These are phyloP conservation scores for Saccharomycopsis crataegensis DNA, from an alignment of 1,139 yeast genomes.

Conservation along the genomic window DNA sequence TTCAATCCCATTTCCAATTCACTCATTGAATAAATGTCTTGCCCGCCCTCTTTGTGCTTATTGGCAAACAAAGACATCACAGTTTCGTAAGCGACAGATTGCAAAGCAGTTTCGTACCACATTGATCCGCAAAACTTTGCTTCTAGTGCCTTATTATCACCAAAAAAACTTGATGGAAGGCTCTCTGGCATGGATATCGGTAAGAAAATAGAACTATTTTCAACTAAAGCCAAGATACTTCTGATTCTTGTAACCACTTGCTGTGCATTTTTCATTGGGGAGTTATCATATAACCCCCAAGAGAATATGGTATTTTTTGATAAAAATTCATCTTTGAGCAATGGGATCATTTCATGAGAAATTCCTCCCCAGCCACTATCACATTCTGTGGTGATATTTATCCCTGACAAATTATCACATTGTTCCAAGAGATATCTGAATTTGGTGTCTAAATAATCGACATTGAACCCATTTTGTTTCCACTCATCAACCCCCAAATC, in stretches of 20 bases:
- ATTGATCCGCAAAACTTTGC: conserved; percentile 8
- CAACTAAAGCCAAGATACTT: conserved; percentile 38
- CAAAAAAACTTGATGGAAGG: conserved; percentile 20
- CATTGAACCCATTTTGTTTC: conserved; percentile 27
- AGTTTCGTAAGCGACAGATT: conserved; percentile 29
- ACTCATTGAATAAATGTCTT: conserved; percentile 18
- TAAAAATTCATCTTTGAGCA: conserved; percentile 56
- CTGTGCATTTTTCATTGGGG: background rate
- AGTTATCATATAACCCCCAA: conserved; percentile 40
- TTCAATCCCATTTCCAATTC: conserved; percentile 6
- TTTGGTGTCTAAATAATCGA: conserved; percentile 48
- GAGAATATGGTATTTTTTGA: conserved; percentile 54
- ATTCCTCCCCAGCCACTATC: conserved; percentile 88
- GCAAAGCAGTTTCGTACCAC: conserved; percentile 38
- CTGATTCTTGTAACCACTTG: conserved; percentile 38
- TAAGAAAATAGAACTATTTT: conserved; percentile 41
- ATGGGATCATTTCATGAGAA: conserved; percentile 42
- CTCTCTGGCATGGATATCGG: conserved; percentile 35
- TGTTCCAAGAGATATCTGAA: conserved; percentile 66
- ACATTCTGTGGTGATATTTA: conserved; percentile 58
- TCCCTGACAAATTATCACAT: conserved; percentile 67
- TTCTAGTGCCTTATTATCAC: conserved; percentile 22
- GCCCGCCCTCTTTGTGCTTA: conserved; percentile 21
- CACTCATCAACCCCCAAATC: conserved; percentile 46
- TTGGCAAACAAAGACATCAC: conserved; percentile 21